Evolutionary conservation across 1,139 yeast species (phyloP), one percentile per base, ranked within the genome.

Genomic region (Saccharomyces hybrid): DNA sequence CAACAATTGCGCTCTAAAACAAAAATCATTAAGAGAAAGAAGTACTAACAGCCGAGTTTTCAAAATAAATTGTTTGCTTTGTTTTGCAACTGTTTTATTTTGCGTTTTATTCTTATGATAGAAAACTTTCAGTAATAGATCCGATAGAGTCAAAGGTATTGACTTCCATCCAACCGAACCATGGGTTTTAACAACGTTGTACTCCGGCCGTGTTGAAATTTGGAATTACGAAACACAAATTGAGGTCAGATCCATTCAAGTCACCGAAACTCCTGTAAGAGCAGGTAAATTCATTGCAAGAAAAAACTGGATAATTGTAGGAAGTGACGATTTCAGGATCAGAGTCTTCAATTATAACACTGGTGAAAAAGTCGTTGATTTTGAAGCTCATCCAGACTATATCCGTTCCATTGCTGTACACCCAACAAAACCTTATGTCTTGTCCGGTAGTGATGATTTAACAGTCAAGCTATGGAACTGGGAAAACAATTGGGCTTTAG

Each of bases 81-180:
- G 23, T 8, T 16, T 38, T 38, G 42, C 42, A 38, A 8, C 23
- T 8, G 9, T 38, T 38, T 38, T 38, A 38, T 38, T 38, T 38
- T 38, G 3, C 42, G 8, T 23, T 38, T 16, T 38, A 16, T 16
- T 14, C 42, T 8, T 38, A 34, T 34, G 1, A 52, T 57, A 67
- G 65, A 67, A 67, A 54, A 59, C 66, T 46, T 69, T 70, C 59
- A 64, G 68, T 53, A 65, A 64, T 50, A 66, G 97, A 65, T 86
- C 97, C 48, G 97, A 91, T 71, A 85, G 99, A 71, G 97, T 93
- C 70, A 93, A 93, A 74, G 98, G 97, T 54, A 87, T 93, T 69
- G 99, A 93, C 74, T 87, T 95, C 78, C 99, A 93, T 72, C 99
- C 99, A 34, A 78, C 90, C 23, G 99, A 93, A 71, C 98, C 99